Conservation (phyloP, 306 rosid genomes). For the Prunus persica region Prunus_persica_NCBIv2 NC_034010.1:5658001-5658500, state of each 20-base stretch:
- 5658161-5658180: neutral
- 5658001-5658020: constrained; percentile 2
- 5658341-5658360: neutral
- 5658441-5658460: too few relatives aligned
- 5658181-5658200: neutral
- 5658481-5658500: too few relatives aligned
- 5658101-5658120: constrained; percentile 28
- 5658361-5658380: too few relatives aligned
- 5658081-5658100: constrained; percentile 84
- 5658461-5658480: too few relatives aligned
- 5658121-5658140: constrained; percentile 13
- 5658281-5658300: neutral
- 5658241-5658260: neutral
- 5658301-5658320: neutral
- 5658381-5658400: too few relatives aligned
- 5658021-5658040: constrained; percentile 36
- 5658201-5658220: neutral
- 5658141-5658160: neutral
- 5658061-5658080: constrained; percentile 65
- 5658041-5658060: constrained; percentile 73
- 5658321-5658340: neutral
- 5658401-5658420: too few relatives aligned
- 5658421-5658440: too few relatives aligned
- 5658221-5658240: neutral
- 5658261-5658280: neutral